Evolutionary conservation across 805 yeast species (phyloP), one percentile per base, ranked within the genome.

Genomic region (Kurtzmaniella fragi): DNA sequence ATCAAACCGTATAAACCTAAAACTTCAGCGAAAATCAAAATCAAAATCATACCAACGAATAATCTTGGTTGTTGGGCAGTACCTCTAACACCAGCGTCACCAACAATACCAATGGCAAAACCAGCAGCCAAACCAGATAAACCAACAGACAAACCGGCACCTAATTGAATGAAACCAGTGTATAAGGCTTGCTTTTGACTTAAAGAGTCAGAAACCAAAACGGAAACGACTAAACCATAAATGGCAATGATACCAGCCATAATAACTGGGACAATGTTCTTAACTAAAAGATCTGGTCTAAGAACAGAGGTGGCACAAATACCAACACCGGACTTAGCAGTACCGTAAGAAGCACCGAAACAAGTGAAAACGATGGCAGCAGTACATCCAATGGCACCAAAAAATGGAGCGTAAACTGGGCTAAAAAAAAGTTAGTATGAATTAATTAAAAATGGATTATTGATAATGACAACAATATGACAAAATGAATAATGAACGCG

Each of bases 171-270:
- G 77, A 91, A 91, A 51, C 98, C 98, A 45, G 96, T 88, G 75
- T 86, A 91, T 50, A 91, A 74, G 42, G 98, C 95, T 71, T 90
- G 96, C 55, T 78, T 75, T 70, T 90, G 97, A 58, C 80, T 80
- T 57, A 91, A 78, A 38, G 91, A 81, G 56, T 86, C 93, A 40
- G 96, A 84, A 48, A 91, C 91, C 62, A 91, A 78, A 48, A 91
- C 99, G 17, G 96, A 85, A 44, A 91, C 97, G 48, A 91, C 98
- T 61, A 91, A 74, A 43, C 99, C 99, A 66, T 91, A 91, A 72
- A 91, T 90, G 71, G 98, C 96, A 72, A 91, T 89, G 62, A 91
- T 91, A 91, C 99, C 99, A 49, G 98, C 97, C 97, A 91, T 91
- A 72, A 91, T 81, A 54, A 93, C 97, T 49, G 99, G 99, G 46